These are phyloP conservation scores for Suillus bovinus DNA, from an alignment of 768 basidiomycete genomes.

Conservation along the genomic window DNA sequence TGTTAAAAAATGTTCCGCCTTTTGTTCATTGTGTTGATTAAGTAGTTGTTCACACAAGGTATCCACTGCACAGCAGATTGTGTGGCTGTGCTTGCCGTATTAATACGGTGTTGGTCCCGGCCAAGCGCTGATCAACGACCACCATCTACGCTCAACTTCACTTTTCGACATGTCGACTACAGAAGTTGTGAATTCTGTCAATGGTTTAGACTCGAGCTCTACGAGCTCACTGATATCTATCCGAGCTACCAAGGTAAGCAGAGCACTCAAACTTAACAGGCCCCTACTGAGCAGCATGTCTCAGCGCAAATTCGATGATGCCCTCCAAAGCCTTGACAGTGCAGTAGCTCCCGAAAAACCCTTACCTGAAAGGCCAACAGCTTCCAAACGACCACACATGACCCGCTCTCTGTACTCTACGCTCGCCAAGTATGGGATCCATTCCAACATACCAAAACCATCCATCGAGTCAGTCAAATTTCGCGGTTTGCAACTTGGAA, in stretches of 20 bases:
- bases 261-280: background rate
- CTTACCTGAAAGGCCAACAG: slow-evolving; percentile 31
- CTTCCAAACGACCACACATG: slow-evolving; percentile 54
- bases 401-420: slow-evolving; percentile 73
- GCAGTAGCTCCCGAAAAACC: slow-evolving; percentile 48
- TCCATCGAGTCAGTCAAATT: slow-evolving; percentile 26
- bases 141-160: background rate
- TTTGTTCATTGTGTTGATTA: background rate
- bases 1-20: background rate
- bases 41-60: too few relatives aligned
- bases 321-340: slow-evolving; percentile 67
- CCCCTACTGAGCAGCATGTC: background rate
- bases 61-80: too few relatives aligned
- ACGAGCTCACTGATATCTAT: slow-evolving; percentile 21
- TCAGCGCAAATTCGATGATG: slow-evolving; percentile 83
- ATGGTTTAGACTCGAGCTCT: slow-evolving; percentile 17
- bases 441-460: slow-evolving; percentile 46
- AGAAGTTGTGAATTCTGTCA: background rate
- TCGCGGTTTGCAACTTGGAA: slow-evolving; percentile 5
- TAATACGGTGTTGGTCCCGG: background rate
- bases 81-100: slow-evolving; percentile 6
- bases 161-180: background rate
- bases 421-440: slow-evolving; percentile 75
- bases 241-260: slow-evolving; percentile 46
- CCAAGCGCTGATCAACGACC: background rate